Base-by-base conservation (phyloP, 768 basidiomycete genomes). In the Fomitopsis serialis region DNA sequence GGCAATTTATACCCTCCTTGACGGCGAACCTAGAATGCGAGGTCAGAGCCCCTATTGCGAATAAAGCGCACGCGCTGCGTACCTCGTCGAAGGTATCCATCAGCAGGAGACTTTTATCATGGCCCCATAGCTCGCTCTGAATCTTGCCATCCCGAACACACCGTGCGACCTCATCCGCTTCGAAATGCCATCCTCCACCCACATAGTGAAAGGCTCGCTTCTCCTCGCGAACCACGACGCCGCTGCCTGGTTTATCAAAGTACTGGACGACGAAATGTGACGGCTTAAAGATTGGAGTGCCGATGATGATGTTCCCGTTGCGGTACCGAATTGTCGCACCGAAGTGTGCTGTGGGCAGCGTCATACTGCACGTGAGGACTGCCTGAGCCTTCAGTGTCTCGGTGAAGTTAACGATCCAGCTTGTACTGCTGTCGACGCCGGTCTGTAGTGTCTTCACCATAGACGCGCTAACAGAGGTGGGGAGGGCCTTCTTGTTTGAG, bases 41-140 rank as follows among this genome's bases (percentile, higher is more conserved):
- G 11, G 17, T 50, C 43, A 53, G 32, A 47, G 29, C 40, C 25
- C 9, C 23, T 11, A 23, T 56, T 37, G 57, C 48, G 48, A 57
- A 42, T n/a, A n/a, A n/a, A n/a, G n/a, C n/a, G 56, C 29, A 36
- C 13, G 34, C 11, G 6, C 37, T 25, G 51, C 72, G 58, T 55
- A 91, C 91, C 77, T 87, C 81, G 63, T 95, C 93, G 62, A 96
- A 93, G 50, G 92, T 81, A 27, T 81, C 74, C 85, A 93, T 93
- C 57, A 87, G 81, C 56, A 93, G 61, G 61, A 88, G 61, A 63
- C 87, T 92, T 72, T 92, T 92, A 42, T 84, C 80, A 59, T 86
- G 86, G 1, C 83, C 78, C 89, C 91, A 92, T 29, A 82, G 61
- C 3, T 74, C 74, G 61, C 89, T 91, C 69, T 93, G 83, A 23